A percentile compares a stretch with the other conserved stretches of the same genome.
These are phyloP conservation scores for Ballota nigra DNA, from an alignment of 257 asterid genomes.

Conservation along the genomic window DNA sequence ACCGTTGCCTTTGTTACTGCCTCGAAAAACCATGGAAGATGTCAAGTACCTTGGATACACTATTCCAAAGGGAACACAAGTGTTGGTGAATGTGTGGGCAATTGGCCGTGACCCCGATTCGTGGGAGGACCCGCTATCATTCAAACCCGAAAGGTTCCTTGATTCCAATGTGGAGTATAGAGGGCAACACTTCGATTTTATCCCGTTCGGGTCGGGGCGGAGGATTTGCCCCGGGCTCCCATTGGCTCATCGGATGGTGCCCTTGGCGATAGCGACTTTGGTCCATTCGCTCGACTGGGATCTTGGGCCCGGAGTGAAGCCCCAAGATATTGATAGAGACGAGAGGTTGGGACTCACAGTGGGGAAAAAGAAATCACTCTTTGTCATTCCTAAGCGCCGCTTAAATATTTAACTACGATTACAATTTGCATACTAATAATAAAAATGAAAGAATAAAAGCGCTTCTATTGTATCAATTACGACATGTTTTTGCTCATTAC, in stretches of 20 bases:
- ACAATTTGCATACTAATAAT: too few species aligned
- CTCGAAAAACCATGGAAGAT: not conserved
- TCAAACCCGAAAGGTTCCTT: not conserved
- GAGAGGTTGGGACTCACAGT: not conserved
- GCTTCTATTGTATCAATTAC: too few species aligned
- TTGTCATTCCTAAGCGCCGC: not conserved
- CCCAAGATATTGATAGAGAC: not conserved
- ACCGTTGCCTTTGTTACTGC: not conserved
- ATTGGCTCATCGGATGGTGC: not conserved
- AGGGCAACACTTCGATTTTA: not conserved
- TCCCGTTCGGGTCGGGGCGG: not conserved
- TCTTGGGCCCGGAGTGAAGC: not conserved
- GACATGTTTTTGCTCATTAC: too few species aligned
- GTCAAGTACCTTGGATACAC: not conserved
- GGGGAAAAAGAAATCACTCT: not conserved
- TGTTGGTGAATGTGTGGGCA: not conserved
- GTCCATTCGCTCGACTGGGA: not conserved
- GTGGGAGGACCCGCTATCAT: not conserved
- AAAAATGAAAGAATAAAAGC: too few species aligned
- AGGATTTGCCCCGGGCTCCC: not conserved
- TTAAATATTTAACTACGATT: too few species aligned
- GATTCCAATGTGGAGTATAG: not conserved
- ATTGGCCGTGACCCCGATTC: not conserved
- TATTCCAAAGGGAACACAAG: not conserved
- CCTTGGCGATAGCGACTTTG: not conserved